phyloP scores from a whole-genome alignment of 2,329 filamentous ascomycete genomes.

The Trichophyton mentagrophytes region DNA sequence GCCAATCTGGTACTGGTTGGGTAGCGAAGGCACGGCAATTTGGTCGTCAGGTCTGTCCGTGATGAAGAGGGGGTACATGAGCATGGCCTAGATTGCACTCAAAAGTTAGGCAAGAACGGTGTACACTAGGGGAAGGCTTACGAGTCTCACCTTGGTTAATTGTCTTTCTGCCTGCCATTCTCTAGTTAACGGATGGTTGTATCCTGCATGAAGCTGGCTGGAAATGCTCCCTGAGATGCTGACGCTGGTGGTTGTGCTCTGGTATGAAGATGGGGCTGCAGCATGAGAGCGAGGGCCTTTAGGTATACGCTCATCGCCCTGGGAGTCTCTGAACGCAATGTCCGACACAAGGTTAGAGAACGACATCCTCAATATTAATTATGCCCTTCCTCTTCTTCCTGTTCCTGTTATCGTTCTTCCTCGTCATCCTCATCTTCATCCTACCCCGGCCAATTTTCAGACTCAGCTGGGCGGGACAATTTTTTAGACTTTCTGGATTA shows the following conservation, averaged over 20 bases:
- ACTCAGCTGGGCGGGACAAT: background rate
- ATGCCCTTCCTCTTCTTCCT: background rate
- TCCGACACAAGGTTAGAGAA: slow-evolving; percentile 40
- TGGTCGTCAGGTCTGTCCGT: slow-evolving; percentile 91
- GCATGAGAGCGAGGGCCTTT: slow-evolving; percentile 25
- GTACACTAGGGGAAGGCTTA: slow-evolving; percentile 4
- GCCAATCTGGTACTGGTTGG: slow-evolving; percentile 78
- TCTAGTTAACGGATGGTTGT: slow-evolving; percentile 65
- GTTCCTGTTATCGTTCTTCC: too few relatives aligned
- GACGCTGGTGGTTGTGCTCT: slow-evolving; percentile 37
- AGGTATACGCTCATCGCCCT: slow-evolving; percentile 32
- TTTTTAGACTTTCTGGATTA: background rate
- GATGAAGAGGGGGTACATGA: slow-evolving; percentile 94
- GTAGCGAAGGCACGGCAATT: slow-evolving; percentile 75
- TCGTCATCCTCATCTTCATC: too few relatives aligned
- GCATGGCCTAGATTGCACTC: slow-evolving; percentile 60
- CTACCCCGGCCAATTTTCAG: background rate
- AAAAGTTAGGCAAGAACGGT: background rate
- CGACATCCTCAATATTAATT: slow-evolving; percentile 26
- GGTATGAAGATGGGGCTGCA: slow-evolving; percentile 33
- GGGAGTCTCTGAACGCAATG: slow-evolving; percentile 34
- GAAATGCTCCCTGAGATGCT: slow-evolving; percentile 55
- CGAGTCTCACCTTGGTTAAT: slow-evolving; percentile 57
- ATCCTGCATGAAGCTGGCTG: slow-evolving; percentile 71
- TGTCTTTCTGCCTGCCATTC: slow-evolving; percentile 76